Evolutionary conservation across 2,329 filamentous ascomycete species (phyloP), one percentile per base, ranked within the genome.

Genomic region (Exserohilum rostratum): DNA sequence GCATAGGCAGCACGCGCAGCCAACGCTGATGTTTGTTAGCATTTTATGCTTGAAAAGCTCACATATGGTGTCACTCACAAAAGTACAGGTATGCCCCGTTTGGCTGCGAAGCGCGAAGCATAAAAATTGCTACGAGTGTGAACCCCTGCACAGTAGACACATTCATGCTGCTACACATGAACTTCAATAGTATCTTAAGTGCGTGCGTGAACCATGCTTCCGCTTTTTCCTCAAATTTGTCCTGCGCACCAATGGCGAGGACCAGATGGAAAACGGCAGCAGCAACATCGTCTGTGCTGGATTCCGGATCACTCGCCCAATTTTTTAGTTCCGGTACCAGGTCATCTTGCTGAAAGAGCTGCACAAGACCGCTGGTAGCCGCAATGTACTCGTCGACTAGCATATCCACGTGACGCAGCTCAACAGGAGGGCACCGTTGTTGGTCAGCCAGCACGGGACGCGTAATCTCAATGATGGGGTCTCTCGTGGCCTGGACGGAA

Each of bases 41-140:
- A 18, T 7, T 9, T 9, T 3, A 7, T 18, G 6, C 15, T 10
- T n/a, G 3, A 33, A 20, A n/a, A 7, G 17, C 18, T 9, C 4
- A 7, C 9, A 17, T 5, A 25, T 29, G 7, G 5, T 2, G n/a
- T 5, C 7, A 33, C 55, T 55, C 57, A 54, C 80, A 80, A 15
- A 83, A 77, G 43, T 82, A 80, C 61, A 83, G 76, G 50, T 81
- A 83, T 5, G 81, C 80, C 1, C 79, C 81, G 54, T 83, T 83
- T 10, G 80, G 78, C 38, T 82, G 78, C 51, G 78, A 82, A 10
- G 79, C 78, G 25, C 80, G 73, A 2, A 83, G 71, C 79, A 83
- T 80, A 60, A 79, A 83, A 57, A 83, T 76, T 0, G 80, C 77
- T n/a, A 83, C 76, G 13, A 83, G 61, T 5, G 79, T 72, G 60